These are phyloP conservation scores for Atalantia buxifolia DNA, from an alignment of 345 rosid species.

Conservation along the genomic window DNA sequence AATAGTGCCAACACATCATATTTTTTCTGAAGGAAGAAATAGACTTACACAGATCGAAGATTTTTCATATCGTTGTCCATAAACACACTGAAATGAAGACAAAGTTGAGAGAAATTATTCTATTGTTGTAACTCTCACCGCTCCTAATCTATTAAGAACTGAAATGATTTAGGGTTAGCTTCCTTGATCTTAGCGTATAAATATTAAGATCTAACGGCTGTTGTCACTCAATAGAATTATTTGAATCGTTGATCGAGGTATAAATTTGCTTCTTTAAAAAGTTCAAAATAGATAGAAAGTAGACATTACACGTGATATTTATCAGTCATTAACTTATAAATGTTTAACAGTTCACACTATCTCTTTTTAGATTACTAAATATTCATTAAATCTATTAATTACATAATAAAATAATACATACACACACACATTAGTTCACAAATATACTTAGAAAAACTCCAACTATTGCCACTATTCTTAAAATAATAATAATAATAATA, in stretches of 20 bases:
- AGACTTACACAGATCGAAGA: not conserved
- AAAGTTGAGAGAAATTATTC: not conserved
- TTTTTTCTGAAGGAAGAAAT: no score
- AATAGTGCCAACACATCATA: no score
- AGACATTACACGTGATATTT: not conserved
- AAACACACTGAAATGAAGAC: not conserved
- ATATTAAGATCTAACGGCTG: not conserved
- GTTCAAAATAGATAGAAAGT: not conserved
- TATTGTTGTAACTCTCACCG: no score
- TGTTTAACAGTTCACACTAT: no score
- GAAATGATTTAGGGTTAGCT: no score
- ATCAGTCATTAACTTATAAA: no score
- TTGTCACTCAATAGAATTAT: not conserved
- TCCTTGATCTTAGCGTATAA: no score
- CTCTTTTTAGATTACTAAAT: no score
- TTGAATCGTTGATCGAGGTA: not conserved
- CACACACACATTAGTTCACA: no score
- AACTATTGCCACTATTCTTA: not conserved
- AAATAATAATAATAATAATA: not conserved
- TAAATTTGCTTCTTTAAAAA: not conserved
- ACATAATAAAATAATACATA: no score
- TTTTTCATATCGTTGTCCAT: not conserved
- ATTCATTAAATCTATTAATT: no score
- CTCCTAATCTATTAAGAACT: no score
- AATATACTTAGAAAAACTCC: not conserved